A percentile compares a stretch with the other conserved stretches of the same genome.
Conservation (phyloP, 2,329 filamentous ascomycete genomes). For the Ophiosphaerella korrae region DNA sequence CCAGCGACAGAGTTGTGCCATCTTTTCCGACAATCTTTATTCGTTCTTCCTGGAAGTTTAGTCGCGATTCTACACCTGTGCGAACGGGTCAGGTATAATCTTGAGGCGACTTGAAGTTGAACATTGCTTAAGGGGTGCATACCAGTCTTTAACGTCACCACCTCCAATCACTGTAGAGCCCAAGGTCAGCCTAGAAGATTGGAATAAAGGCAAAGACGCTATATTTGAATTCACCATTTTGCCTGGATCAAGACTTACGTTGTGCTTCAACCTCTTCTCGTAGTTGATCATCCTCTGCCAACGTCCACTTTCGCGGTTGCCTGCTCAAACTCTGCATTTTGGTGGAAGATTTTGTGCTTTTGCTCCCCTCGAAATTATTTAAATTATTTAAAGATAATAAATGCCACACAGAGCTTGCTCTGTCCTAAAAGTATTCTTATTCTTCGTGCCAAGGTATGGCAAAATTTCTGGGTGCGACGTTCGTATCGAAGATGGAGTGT, state of each 20-base stretch:
- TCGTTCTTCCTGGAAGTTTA: constrained; percentile 47
- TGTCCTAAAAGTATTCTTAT: too few relatives aligned
- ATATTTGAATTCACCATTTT: neutral
- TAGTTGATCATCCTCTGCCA: constrained; percentile 32
- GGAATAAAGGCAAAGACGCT: neutral
- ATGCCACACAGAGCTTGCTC: too few relatives aligned
- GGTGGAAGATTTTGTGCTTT: neutral
- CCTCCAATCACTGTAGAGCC: constrained; percentile 15
- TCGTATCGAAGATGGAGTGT: too few relatives aligned
- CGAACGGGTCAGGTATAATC: constrained; percentile 3
- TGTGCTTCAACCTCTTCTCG: constrained; percentile 35
- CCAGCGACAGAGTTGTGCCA: constrained; percentile 49
- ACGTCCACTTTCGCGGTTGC: constrained; percentile 36
- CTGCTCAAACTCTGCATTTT: constrained; percentile 23
- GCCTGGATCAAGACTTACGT: constrained; percentile 16
- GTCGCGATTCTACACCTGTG: constrained; percentile 45
- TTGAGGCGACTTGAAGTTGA: neutral
- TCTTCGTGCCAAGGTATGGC: too few relatives aligned
- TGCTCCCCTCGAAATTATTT: neutral
- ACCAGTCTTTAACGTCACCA: constrained; percentile 38
- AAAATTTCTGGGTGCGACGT: too few relatives aligned
- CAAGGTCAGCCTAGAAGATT: neutral
- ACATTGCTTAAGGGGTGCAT: neutral
- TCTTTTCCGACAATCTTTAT: constrained; percentile 54
- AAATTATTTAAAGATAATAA: neutral